A percentile compares a stretch with the other conserved stretches of the same genome.
These are phyloP conservation scores for Austroboletus niveus DNA, from an alignment of 1,284 basidiomycete species.

Conservation along the genomic window DNA sequence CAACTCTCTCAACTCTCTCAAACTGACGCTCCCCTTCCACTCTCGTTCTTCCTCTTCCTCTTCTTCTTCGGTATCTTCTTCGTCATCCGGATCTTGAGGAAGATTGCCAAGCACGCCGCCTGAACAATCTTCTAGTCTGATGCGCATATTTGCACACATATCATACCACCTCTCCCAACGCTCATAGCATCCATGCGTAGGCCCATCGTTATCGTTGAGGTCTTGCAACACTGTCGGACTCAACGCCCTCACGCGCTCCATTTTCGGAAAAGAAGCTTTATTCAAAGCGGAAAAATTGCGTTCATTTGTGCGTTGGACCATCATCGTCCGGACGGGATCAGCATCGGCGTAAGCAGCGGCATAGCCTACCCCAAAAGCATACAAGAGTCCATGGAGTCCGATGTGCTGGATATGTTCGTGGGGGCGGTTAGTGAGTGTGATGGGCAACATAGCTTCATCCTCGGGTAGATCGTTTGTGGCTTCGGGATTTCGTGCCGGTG, in stretches of 20 bases:
- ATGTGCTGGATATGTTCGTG: slow-evolving; percentile 58
- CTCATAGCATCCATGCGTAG: slow-evolving; percentile 44
- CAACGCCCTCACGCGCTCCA: slow-evolving; percentile 57
- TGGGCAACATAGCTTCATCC: slow-evolving; percentile 29
- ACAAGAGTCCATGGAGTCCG: slow-evolving; percentile 65
- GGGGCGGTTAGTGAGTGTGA: slow-evolving; percentile 45
- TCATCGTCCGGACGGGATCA: slow-evolving; percentile 44
- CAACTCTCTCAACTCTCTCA: slow-evolving; percentile 44
- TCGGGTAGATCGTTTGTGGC: slow-evolving; percentile 25
- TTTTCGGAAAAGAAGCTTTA: slow-evolving; percentile 54
- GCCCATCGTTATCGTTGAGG: slow-evolving; percentile 53
- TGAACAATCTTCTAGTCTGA: slow-evolving; percentile 68
- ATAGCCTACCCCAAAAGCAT: slow-evolving; percentile 66
- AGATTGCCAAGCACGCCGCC: slow-evolving; percentile 56
- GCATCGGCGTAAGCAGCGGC: slow-evolving; percentile 38
- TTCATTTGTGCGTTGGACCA: slow-evolving; percentile 60
- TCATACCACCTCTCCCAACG: slow-evolving; percentile 73
- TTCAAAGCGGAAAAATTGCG: slow-evolving; percentile 58
- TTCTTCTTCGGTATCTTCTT: slow-evolving; percentile 34
- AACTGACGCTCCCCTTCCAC: slow-evolving; percentile 29
- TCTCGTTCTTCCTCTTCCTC: slow-evolving; percentile 36
- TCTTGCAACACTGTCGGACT: slow-evolving; percentile 53
- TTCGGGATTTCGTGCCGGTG: slow-evolving; percentile 32
- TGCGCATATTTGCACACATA: slow-evolving; percentile 43
- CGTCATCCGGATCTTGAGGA: slow-evolving; percentile 42